Base-by-base conservation (phyloP, 257 asterid species). In the Mentha longifolia region DNA sequence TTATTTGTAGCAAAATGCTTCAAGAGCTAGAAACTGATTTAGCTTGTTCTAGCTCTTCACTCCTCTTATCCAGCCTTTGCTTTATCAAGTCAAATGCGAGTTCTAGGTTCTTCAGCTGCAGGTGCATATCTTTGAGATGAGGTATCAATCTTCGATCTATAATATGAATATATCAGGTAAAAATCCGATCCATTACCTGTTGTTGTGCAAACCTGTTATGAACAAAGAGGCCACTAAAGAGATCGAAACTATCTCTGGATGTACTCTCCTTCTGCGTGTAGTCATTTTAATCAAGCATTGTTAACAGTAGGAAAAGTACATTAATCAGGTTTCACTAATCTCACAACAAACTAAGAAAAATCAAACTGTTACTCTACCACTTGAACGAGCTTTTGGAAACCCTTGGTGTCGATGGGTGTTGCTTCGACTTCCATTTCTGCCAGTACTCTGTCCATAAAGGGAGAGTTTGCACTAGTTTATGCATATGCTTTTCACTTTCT, bases 331-430 rank as follows among this genome's bases (percentile, higher is more conserved):
- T 46, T 46, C n/a, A 6, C 28, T 41, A 9, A 42, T 47, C 14
- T n/a, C 1, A 43, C 39, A 50, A 51, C 14, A 65, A 65, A 39
- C 54, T 9, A 58, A 58, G 68, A n/a, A n/a, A n/a, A 68, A 16
- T 37, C 9, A 39, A 31, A 42, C 49, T 33, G 71, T 1, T 2
- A 42, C 13, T 16, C 12, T 87, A 91, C 98, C 92, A 93, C 95
- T 86, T 91, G 81, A 74, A 88, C 73, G 31, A 93, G 98, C 87
- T 91, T 89, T 85, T 91, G 89, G 81, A 91, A 93, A 61, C 96
- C 96, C 76, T 76, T 81, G 0, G 98, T 91, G 87, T 87, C 98
- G 17, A 91, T 86, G 14, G 92, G 82, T 0, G 98, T 93, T n/a
- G 92, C 71, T 55, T 84, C 90, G 16, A 83, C 74, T 50, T 82